Evolutionary conservation across 2,329 filamentous ascomycete species (phyloP).

Genomic region (Drechslera avenae): DNA sequence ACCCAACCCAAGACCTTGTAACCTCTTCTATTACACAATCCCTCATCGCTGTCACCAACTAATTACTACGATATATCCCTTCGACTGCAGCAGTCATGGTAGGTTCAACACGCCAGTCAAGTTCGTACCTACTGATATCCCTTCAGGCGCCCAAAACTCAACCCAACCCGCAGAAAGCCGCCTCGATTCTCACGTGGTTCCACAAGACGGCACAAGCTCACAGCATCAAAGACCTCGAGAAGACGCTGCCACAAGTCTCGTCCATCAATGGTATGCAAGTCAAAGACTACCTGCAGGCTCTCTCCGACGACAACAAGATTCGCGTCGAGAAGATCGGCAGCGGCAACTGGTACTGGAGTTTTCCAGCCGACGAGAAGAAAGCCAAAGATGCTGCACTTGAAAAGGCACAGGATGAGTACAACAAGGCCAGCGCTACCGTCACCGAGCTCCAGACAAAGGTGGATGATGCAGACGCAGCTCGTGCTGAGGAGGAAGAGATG

Average conservation of each 20-base stretch:
- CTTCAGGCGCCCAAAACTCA: slow-evolving; percentile 59
- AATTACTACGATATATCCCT: no score
- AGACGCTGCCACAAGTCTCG: slow-evolving; percentile 64
- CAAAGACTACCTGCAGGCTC: slow-evolving; percentile 68
- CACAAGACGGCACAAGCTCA: slow-evolving; percentile 65
- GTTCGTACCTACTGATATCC: slow-evolving; percentile 14
- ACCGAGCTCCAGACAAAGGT: slow-evolving; percentile 51
- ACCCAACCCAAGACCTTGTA: no score
- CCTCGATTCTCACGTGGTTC: slow-evolving; percentile 64
- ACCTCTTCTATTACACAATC: no score
- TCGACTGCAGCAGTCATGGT: slow-evolving; percentile 12
- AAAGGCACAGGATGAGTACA: slow-evolving; percentile 46
- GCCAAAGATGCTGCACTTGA: slow-evolving; percentile 48
- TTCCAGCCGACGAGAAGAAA: slow-evolving; percentile 63
- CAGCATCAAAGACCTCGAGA: slow-evolving; percentile 71
- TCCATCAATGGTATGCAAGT: slow-evolving; percentile 70
- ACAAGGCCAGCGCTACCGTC: slow-evolving; percentile 43
- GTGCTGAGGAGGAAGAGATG: slow-evolving; percentile 48
- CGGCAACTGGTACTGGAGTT: slow-evolving; percentile 75
- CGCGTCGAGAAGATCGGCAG: slow-evolving; percentile 72
- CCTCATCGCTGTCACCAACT: no score
- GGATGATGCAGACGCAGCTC: slow-evolving; percentile 45
- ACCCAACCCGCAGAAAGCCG: slow-evolving; percentile 63
- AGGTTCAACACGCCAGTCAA: not conserved
- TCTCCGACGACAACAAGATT: slow-evolving; percentile 66